phyloP scores from a whole-genome alignment of 192 early-diverging fungal genomes.

The Coemansia sp. region DNA sequence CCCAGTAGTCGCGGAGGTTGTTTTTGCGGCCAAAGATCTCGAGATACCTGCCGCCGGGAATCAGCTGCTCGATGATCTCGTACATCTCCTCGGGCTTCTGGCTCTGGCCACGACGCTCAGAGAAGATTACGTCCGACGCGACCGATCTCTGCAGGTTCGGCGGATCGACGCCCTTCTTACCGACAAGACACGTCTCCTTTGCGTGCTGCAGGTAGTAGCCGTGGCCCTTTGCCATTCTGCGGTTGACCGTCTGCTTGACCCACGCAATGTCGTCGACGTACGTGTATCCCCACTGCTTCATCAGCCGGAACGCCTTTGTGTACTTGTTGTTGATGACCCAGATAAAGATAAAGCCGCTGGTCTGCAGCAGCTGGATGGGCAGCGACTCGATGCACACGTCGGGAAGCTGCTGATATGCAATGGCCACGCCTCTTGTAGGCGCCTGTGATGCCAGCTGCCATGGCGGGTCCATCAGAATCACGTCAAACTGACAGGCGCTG shows the following conservation, averaged over 20 bases:
- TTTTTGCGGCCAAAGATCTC: constrained; percentile 97
- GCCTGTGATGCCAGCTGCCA: constrained; percentile 95
- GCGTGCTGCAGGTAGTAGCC: constrained; percentile 97
- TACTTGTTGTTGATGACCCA: constrained; percentile 99
- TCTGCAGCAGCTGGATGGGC: constrained; percentile 82
- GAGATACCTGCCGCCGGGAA: constrained; percentile 87
- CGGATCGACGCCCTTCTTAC: constrained; percentile 82
- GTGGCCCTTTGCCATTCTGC: constrained; percentile 96
- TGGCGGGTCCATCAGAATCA: constrained; percentile 93
- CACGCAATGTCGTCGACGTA: constrained; percentile 96
- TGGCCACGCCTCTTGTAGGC: constrained; percentile 88
- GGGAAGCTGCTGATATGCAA: constrained; percentile 93
- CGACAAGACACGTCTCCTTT: constrained; percentile 95
- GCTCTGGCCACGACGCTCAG: constrained; percentile 90
- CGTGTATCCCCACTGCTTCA: constrained; percentile 94
- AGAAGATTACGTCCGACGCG: constrained; percentile 89
- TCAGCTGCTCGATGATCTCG: constrained; percentile 90
- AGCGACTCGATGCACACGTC: constrained; percentile 91
- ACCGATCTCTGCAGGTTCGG: constrained; percentile 69
- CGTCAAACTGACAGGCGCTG: constrained; percentile 84
- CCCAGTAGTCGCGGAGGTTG: constrained; percentile 94
- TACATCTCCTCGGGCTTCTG: constrained; percentile 97
- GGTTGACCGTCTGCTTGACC: constrained; percentile 96
- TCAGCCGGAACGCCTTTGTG: constrained; percentile 88
- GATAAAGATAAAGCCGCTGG: constrained; percentile 91